These are phyloP conservation scores for Lachancea sp. DNA, from an alignment of 805 yeast species.

Conservation along the genomic window DNA sequence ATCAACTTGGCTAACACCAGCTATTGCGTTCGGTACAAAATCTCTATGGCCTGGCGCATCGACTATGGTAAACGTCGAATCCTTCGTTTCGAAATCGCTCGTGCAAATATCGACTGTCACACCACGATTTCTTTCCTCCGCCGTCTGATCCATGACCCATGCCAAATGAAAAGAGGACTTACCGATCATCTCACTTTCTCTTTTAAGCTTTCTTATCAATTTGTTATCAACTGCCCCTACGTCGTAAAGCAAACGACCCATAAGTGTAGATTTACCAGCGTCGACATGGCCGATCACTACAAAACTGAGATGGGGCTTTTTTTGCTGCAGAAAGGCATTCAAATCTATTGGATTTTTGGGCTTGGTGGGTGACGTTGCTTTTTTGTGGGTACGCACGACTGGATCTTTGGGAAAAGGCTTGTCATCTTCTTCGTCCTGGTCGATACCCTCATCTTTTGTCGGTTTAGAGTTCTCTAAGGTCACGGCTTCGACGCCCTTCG, in stretches of 20 bases:
- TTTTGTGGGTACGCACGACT: constrained; percentile 19
- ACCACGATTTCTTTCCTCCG: constrained; percentile 97
- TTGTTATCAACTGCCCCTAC: constrained; percentile 97
- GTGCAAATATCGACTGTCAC: constrained; percentile 98
- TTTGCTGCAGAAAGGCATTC: constrained; percentile 75
- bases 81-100: constrained; percentile 90
- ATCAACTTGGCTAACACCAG: constrained; percentile 99
- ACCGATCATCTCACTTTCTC: constrained; percentile 97
- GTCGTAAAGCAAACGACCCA: constrained; percentile 87
- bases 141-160: constrained; percentile 99
- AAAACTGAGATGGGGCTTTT: constrained; percentile 91
- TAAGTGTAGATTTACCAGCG: constrained; percentile 98
- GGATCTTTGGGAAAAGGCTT: constrained; percentile 20
- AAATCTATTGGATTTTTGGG: constrained; percentile 45
- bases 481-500: constrained; percentile 13
- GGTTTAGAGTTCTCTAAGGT: constrained; percentile 23
- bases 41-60: constrained; percentile 99
- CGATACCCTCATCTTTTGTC: constrained; percentile 23
- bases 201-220: constrained; percentile 92
- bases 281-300: constrained; percentile 99
- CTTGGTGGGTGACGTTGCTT: constrained; percentile 25
- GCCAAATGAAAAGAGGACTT: constrained; percentile 98
- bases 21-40: constrained; percentile 97
- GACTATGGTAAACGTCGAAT: constrained; percentile 89
- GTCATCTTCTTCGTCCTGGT: constrained; percentile 21